phyloP scores from a whole-genome alignment of 2,329 filamentous ascomycete genomes.

The Cladosporium sp. region DNA sequence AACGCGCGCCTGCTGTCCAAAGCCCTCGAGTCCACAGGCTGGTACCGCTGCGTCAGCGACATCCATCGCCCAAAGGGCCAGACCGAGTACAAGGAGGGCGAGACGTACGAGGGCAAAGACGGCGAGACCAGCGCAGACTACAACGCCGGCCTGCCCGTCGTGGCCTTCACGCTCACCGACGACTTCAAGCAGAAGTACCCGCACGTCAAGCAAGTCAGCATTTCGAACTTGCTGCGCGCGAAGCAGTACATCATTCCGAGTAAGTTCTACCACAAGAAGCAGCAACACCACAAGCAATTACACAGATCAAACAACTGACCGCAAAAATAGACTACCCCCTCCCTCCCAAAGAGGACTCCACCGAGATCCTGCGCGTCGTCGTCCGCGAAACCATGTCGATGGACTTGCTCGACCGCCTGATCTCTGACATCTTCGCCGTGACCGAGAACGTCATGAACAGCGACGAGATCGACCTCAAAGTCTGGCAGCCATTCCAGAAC shows the following conservation, averaged over 20 bases:
- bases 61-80: slow-evolving; percentile 60
- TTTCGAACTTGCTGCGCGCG: slow-evolving; percentile 62
- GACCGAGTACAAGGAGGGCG: slow-evolving; percentile 43
- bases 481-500: slow-evolving; percentile 44
- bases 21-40: slow-evolving; percentile 63
- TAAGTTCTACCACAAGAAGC: slow-evolving; percentile 32
- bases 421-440: slow-evolving; percentile 60
- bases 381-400: slow-evolving; percentile 67
- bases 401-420: slow-evolving; percentile 64
- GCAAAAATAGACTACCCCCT: slow-evolving; percentile 58
- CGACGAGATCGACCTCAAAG: slow-evolving; percentile 53
- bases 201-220: slow-evolving; percentile 63
- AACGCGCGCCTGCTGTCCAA: slow-evolving; percentile 66
- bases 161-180: slow-evolving; percentile 65
- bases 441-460: slow-evolving; percentile 62
- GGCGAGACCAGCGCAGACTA: slow-evolving; percentile 60
- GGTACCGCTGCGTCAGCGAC: slow-evolving; percentile 65
- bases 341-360: slow-evolving; percentile 61
- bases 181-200: slow-evolving; percentile 61
- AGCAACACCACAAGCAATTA: background rate
- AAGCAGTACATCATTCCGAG: slow-evolving; percentile 72
- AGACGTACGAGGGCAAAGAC: slow-evolving; percentile 43
- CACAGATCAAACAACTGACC: background rate
- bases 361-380: slow-evolving; percentile 67
- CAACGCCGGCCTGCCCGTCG: slow-evolving; percentile 65